phyloP scores from a whole-genome alignment of 1,284 basidiomycete genomes.

The Sporisorium scitamineum region DNA sequence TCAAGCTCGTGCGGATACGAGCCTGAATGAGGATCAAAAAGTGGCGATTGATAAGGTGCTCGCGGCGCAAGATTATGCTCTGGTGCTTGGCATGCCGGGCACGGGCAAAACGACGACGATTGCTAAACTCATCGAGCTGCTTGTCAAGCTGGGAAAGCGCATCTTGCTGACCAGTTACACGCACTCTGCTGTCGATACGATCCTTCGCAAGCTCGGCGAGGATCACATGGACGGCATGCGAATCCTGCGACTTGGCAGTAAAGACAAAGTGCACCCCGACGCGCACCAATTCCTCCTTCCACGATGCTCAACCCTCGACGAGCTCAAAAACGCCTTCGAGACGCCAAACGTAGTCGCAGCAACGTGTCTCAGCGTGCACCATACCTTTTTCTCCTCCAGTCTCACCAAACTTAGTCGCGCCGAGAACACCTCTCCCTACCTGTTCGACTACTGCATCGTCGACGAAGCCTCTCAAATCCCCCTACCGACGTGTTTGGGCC shows the following conservation, averaged over 20 bases:
- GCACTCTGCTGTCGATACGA: constrained; percentile 96
- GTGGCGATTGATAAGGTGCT: constrained; percentile 81
- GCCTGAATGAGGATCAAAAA: constrained; percentile 82
- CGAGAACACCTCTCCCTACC: constrained; percentile 47
- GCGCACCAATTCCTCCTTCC: constrained; percentile 77
- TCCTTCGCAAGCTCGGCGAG: constrained; percentile 79
- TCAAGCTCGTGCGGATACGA: constrained; percentile 26
- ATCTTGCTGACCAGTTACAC: constrained; percentile 93
- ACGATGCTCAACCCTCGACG: constrained; percentile 71
- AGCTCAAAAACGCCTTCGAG: constrained; percentile 79
- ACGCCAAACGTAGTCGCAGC: constrained; percentile 92
- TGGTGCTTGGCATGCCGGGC: constrained; percentile 96
- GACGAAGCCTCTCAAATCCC: constrained; percentile 99
- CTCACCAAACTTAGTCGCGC: constrained; percentile 71
- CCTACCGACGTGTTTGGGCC: constrained; percentile 92
- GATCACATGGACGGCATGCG: constrained; percentile 71
- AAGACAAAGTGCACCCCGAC: constrained; percentile 80
- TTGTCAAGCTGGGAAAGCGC: constrained; percentile 84
- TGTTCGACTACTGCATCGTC: constrained; percentile 96
- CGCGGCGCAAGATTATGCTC: constrained; percentile 85
- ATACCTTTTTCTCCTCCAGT: constrained; percentile 78
- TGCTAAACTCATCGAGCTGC: constrained; percentile 83
- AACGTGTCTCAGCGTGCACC: constrained; percentile 90
- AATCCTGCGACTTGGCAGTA: constrained; percentile 87
- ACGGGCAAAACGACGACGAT: constrained; percentile 98